Base-by-base conservation (phyloP, 2,329 filamentous ascomycete genomes). In the Dothiorella sarmentorum region DNA sequence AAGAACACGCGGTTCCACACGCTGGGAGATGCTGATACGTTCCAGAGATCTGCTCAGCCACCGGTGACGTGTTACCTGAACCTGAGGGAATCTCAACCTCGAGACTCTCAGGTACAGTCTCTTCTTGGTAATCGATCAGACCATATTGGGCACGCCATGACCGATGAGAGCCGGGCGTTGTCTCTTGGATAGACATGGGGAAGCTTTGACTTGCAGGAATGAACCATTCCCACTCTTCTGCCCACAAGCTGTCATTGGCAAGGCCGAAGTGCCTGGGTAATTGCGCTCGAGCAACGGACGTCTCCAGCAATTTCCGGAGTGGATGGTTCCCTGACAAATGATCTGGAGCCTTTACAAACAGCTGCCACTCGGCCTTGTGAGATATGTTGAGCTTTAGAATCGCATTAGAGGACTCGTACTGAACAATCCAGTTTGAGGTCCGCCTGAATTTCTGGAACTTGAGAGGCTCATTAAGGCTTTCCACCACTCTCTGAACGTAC, bases 1-100 rank as follows among this genome's bases (percentile, higher is more conserved):
- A 78, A 15, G 77, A 74, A 20, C 71, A 76, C 0, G 85, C 79
- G 3, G 81, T 85, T 4, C 83, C 85, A 63, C 85, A 88, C 5
- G 80, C 69, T 10, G 76, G 78, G 1, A 84, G 70, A 9, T 79
- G 71, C 6, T 73, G 63, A 63, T 85, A 88, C 0, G 66, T 66
- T 2, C 85, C 85, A 2, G 66, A 67, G 10, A 86, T 66, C 53
- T 79, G 70, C 3, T 56, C 15, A 3, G 33, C 22, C 18, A 13
- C 59, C 1, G 51, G 20, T 64, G 45, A 20, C 72, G 71, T 7
- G 75, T 65, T 15, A 63, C 72, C 35, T 7, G 33, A 6, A 27
- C 72, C 35, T 7, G 33, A 6, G 18, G 22, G 13, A 3, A 53
- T 6, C 17, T 22, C 63, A 2, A 86, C 67, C 1, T 68, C 59